These are phyloP conservation scores for Helicostylum pulchrum DNA, from an alignment of 192 early-diverging fungal genomes.

Conservation along the genomic window DNA sequence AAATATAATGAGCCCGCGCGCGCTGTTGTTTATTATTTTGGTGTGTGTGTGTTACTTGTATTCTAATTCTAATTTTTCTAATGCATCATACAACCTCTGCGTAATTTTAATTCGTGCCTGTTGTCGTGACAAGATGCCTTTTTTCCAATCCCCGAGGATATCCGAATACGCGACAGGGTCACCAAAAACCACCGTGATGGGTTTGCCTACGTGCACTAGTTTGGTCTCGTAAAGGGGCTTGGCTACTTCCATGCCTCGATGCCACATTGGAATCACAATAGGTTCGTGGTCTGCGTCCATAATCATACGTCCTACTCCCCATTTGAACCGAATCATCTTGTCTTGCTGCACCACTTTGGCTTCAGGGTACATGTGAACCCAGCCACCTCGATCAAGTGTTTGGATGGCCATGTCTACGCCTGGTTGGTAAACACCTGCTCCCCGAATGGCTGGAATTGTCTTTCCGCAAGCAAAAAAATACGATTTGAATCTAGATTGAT, in stretches of 20 bases:
- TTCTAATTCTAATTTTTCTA: constrained; percentile 39
- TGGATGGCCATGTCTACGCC: constrained; percentile 75
- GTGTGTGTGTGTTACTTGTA: not conserved
- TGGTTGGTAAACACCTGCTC: constrained; percentile 82
- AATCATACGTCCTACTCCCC: constrained; percentile 84
- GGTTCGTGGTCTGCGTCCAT: constrained; percentile 70
- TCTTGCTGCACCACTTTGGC: constrained; percentile 65
- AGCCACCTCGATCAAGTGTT: constrained; percentile 61
- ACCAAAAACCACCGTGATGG: constrained; percentile 65
- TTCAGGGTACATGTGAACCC: constrained; percentile 93
- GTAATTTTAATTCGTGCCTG: constrained; percentile 55
- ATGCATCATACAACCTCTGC: constrained; percentile 42
- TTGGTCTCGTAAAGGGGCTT: constrained; percentile 52
- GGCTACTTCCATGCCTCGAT: constrained; percentile 61
- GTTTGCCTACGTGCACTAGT: constrained; percentile 51
- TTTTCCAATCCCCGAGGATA: constrained; percentile 54
- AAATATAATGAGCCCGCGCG: too few relatives aligned
- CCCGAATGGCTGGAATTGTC: constrained; percentile 79
- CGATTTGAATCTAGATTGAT: constrained; percentile 37
- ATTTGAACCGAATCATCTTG: constrained; percentile 64
- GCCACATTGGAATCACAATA: constrained; percentile 70
- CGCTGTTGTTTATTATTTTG: not conserved
- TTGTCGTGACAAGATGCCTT: constrained; percentile 44
- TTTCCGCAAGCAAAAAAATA: constrained; percentile 76
- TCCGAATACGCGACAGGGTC: constrained; percentile 68